Percentiles rank a stretch among this genome's conserved stretches.
phyloP scores from a whole-genome alignment of 1,284 basidiomycete species.

The Ganoderma multipileum region DNA sequence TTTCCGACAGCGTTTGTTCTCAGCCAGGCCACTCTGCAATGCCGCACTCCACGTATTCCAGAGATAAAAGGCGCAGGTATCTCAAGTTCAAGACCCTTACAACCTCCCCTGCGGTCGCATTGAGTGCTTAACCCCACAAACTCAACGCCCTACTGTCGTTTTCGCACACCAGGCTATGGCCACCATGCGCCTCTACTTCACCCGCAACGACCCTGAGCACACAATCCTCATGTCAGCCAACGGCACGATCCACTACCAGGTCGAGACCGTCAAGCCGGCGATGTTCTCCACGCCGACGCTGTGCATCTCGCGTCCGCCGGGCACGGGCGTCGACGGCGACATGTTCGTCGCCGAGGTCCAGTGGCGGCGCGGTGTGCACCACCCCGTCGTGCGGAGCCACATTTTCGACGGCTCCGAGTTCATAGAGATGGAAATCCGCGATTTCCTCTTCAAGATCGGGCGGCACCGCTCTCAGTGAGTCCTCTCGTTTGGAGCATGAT shows the following conservation, averaged over 20 bases:
- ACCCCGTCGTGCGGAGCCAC: constrained; percentile 51
- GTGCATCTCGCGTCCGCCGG: constrained; percentile 44
- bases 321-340: constrained; percentile 42
- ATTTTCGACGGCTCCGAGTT: constrained; percentile 43
- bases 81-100: neutral
- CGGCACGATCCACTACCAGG: constrained; percentile 54
- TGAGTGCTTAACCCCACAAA: neutral
- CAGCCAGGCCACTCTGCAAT: neutral
- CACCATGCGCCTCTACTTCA: constrained; percentile 54
- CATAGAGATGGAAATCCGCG: constrained; percentile 46
- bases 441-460: constrained; percentile 51
- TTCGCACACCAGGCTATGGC: neutral
- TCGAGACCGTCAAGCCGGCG: constrained; percentile 46
- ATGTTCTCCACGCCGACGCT: constrained; percentile 42
- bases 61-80: neutral
- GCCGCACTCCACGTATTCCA: neutral
- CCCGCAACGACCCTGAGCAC: constrained; percentile 55
- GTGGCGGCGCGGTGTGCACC: constrained; percentile 47
- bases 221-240: constrained; percentile 56
- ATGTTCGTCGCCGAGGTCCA: constrained; percentile 55
- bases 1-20: neutral
- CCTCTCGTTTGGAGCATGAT: too few relatives aligned
- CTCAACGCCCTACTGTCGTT: neutral
- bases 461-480: constrained; percentile 54
- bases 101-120: neutral